These are phyloP conservation scores for Populus simonii DNA, from an alignment of 345 rosid genomes.

Conservation along the genomic window DNA sequence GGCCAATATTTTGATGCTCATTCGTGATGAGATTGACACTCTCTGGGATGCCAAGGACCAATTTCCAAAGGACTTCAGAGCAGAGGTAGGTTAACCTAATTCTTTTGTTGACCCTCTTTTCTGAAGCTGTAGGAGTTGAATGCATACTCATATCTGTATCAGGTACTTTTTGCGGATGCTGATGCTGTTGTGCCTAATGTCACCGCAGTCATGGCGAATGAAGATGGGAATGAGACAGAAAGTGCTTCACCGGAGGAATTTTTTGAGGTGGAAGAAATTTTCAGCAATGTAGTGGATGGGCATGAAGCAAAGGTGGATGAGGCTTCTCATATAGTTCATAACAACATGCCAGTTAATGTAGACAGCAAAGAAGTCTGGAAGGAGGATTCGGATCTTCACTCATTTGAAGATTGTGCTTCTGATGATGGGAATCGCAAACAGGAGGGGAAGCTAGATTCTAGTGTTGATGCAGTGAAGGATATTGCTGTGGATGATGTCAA, in stretches of 20 bases:
- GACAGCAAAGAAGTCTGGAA: slow-evolving; percentile 59
- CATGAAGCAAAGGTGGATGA: slow-evolving; percentile 56
- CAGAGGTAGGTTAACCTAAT: slow-evolving; percentile 68
- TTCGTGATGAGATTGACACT: slow-evolving; percentile 77
- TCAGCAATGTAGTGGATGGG: slow-evolving; percentile 62
- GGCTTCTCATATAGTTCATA: slow-evolving; percentile 32
- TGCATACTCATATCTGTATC: slow-evolving; percentile 65
- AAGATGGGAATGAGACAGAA: slow-evolving; percentile 63
- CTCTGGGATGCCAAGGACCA: slow-evolving; percentile 87
- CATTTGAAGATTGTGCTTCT: slow-evolving; percentile 69
- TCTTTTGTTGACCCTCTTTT: slow-evolving; percentile 21
- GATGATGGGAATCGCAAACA: slow-evolving; percentile 59
- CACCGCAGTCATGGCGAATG: slow-evolving; percentile 44
- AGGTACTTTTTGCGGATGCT: slow-evolving; percentile 85
- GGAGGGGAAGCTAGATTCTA: slow-evolving; percentile 43
- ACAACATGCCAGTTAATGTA: slow-evolving; percentile 32
- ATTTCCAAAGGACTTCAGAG: slow-evolving; percentile 72
- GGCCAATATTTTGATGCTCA: slow-evolving; percentile 62
- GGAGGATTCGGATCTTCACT: slow-evolving; percentile 56
- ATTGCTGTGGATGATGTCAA: slow-evolving; percentile 90
- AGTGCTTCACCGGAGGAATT: slow-evolving; percentile 86
- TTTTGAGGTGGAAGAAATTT: slow-evolving; percentile 96
- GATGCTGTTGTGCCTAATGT: slow-evolving; percentile 61
- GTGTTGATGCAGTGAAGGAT: slow-evolving; percentile 73
- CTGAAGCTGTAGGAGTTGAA: slow-evolving; percentile 59